A percentile compares a stretch with the other conserved stretches of the same genome.
Evolutionary conservation across 768 basidiomycete species (phyloP).

Genomic region (Hericium erinaceus): DNA sequence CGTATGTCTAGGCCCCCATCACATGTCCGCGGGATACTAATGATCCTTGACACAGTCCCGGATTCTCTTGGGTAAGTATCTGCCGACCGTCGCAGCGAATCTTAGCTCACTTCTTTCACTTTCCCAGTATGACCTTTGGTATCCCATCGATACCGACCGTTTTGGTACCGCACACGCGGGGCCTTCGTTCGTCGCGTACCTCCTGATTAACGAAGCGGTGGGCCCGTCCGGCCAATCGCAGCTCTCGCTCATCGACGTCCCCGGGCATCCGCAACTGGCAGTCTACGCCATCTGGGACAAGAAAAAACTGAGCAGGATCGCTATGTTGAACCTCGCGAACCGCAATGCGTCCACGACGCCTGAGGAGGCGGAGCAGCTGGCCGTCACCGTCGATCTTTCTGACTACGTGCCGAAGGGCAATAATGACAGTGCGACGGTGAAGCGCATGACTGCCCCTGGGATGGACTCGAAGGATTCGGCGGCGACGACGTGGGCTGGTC

Average conservation of each 20-base stretch:
- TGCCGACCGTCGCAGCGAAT: not conserved
- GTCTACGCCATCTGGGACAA: slow-evolving; percentile 25
- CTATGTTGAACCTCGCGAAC: slow-evolving; percentile 21
- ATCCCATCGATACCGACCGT: slow-evolving; percentile 18
- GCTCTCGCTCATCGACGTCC: slow-evolving; percentile 15
- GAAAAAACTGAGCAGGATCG: slow-evolving; percentile 13
- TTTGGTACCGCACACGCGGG: slow-evolving; percentile 20
- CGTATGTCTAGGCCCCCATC: slow-evolving; percentile 6
- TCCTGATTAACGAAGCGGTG: slow-evolving; percentile 25
- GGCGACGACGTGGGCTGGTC: slow-evolving; percentile 22
- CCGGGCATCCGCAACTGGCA: slow-evolving; percentile 16
- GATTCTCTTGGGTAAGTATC: slow-evolving; percentile 18
- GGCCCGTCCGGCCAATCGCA: slow-evolving; percentile 17
- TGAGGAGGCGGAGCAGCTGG: slow-evolving; percentile 4
- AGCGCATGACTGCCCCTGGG: slow-evolving; percentile 23
- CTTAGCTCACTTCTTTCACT: not conserved
- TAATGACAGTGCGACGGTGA: slow-evolving; percentile 9
- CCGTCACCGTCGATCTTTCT: slow-evolving; percentile 13
- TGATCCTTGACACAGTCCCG: slow-evolving; percentile 8
- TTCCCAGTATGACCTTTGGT: slow-evolving; percentile 25
- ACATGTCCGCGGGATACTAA: not conserved
- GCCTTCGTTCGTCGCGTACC: slow-evolving; percentile 24
- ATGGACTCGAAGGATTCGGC: slow-evolving; percentile 20
- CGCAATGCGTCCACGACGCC: slow-evolving; percentile 15
- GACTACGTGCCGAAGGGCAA: not conserved